Evolutionary conservation across 306 rosid genomes (phyloP).

Genomic region (Cajanus cajan): DNA sequence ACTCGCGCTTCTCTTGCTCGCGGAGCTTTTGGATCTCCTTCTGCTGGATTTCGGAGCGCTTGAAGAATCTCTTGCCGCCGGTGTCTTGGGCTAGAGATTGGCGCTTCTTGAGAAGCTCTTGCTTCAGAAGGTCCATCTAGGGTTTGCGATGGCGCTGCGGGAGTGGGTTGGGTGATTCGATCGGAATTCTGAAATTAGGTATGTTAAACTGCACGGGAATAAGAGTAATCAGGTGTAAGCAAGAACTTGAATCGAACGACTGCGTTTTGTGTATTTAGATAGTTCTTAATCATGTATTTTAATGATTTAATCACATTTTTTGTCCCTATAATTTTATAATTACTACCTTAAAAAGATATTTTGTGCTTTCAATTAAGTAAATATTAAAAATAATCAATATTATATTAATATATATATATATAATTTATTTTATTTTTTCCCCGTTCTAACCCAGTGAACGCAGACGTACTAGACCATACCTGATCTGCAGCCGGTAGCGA

Average conservation of each 20-base stretch:
- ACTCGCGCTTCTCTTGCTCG: constrained; percentile 83
- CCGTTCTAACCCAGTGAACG: too few relatives aligned
- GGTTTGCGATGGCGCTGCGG: constrained; percentile 2
- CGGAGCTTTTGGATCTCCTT: constrained; percentile 84
- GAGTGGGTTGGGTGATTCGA: neutral
- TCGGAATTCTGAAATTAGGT: neutral
- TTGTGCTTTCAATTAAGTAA: too few relatives aligned
- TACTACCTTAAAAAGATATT: too few relatives aligned
- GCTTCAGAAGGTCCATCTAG: constrained; percentile 83
- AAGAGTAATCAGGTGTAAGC: neutral
- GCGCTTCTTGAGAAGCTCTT: constrained; percentile 81
- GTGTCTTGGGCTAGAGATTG: constrained; percentile 64
- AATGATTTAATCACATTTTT: too few relatives aligned
- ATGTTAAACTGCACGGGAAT: neutral
- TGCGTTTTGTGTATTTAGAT: too few relatives aligned
- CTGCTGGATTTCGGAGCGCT: constrained; percentile 92
- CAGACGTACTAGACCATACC: too few relatives aligned
- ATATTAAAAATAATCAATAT: too few relatives aligned
- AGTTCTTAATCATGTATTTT: too few relatives aligned
- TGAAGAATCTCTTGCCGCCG: constrained; percentile 83
- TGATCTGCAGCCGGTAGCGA: neutral
- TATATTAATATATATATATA: too few relatives aligned
- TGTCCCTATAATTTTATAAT: too few relatives aligned
- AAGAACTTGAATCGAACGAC: neutral
- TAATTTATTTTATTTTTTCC: too few relatives aligned